Evolutionary conservation across 225 moss, liverwort and hornwort species (phyloP).

Genomic region (Takakia lepidozioides): DNA sequence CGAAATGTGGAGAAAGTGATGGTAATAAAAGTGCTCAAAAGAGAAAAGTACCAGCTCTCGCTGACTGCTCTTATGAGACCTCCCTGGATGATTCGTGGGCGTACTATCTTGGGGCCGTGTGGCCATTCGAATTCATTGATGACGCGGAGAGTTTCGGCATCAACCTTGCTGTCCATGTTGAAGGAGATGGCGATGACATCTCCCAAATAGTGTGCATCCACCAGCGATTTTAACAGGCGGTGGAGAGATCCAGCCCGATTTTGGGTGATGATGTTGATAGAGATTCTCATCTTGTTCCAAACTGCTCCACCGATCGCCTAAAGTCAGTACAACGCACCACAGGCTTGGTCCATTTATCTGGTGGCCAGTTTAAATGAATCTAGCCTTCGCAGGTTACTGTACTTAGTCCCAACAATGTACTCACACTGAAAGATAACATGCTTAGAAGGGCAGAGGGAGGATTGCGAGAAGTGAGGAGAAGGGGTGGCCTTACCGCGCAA

Average conservation of each 20-base stretch:
- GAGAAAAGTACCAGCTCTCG: slow-evolving; percentile 70
- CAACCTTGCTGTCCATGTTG: slow-evolving; percentile 92
- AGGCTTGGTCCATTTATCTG: not conserved
- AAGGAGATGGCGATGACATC: slow-evolving; percentile 73
- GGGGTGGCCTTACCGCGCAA: slow-evolving; percentile 53
- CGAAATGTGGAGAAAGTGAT: not conserved
- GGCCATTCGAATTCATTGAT: slow-evolving; percentile 68
- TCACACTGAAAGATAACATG: not conserved
- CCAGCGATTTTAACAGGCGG: slow-evolving; percentile 63
- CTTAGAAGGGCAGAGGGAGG: too few relatives aligned
- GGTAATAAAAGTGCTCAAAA: not conserved
- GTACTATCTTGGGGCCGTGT: slow-evolving; percentile 54
- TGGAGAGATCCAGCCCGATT: slow-evolving; percentile 53
- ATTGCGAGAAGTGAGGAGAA: not conserved
- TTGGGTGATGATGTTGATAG: slow-evolving; percentile 92
- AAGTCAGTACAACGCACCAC: not conserved
- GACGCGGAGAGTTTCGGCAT: slow-evolving; percentile 47
- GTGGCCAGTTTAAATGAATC: not conserved
- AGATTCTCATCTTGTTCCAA: slow-evolving; percentile 77
- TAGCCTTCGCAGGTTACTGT: too few relatives aligned
- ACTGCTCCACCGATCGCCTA: slow-evolving; percentile 10
- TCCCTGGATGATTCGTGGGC: slow-evolving; percentile 78
- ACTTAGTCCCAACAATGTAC: not conserved
- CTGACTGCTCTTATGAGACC: slow-evolving; percentile 93
- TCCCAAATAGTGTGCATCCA: slow-evolving; percentile 67